Evolutionary conservation across 345 rosid genomes (phyloP), one percentile per base, ranked within the genome.

Genomic region (Bruguiera parviflora): DNA sequence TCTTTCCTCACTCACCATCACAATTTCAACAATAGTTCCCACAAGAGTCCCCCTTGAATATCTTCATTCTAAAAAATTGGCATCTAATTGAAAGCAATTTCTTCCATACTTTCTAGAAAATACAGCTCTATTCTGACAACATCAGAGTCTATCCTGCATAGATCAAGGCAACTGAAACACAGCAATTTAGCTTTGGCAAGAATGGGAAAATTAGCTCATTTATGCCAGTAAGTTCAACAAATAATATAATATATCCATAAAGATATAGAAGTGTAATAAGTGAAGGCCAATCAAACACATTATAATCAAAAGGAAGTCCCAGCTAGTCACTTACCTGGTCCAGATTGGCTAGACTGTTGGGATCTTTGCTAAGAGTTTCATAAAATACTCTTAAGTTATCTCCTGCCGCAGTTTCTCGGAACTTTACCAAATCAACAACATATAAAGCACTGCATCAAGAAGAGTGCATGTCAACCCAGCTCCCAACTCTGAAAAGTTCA

Each of bases 321-420:
- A 15, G 58, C 32, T 25, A 16, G 58, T 13, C n/a, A 8, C 27
- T 52, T 61, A 73, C 98, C 91, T 92, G 99, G 75, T 96, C 99
- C 63, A 96, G 85, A 84, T 96, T 96, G 73, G 99, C 71, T 67
- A 96, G 79, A 87, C 98, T 96, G 80, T 92, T 96, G 52, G 99
- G 99, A 83, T 96, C 99, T 80, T 92, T 92, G 88, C 99, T 95
- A 64, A 95, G 98, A 67, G 94, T 92, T 85, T 92, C 99, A 82
- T 95, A 95, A 71, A 95, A 82, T 46, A 95, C 97, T 68, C 99
- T 85, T 58, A 95, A 87, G 75, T 95, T 92, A 85, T 95, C 98
- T 71, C 99, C 99, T 7, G 97, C 99, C 0, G 97, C 99, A 32
- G 97, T 96, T 83, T 89, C 89, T 29, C 99, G 96, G 76, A 96